Conservation (phyloP, 179 eudicot genomes). For the Kewa caespitosa region DNA sequence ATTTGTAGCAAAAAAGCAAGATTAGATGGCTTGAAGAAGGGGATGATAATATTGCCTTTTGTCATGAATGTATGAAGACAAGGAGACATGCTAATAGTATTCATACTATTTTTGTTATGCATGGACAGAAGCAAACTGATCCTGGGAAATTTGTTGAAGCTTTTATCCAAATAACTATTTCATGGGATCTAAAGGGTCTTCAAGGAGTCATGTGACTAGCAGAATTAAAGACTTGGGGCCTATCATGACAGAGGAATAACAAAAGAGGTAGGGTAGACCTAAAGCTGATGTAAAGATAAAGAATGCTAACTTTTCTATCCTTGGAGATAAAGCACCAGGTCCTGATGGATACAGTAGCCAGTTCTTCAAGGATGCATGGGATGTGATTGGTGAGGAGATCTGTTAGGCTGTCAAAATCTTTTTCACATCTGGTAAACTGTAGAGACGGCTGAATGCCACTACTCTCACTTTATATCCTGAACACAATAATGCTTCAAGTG, state of each 20-base stretch:
- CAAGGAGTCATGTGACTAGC: not conserved
- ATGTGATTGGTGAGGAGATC: not conserved
- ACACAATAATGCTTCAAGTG: no score
- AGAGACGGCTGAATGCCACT: not conserved
- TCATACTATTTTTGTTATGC: no score
- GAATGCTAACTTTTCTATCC: not conserved
- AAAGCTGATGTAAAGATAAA: not conserved
- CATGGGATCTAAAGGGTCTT: not conserved
- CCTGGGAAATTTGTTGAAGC: no score
- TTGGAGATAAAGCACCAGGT: constrained; percentile 7
- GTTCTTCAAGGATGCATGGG: constrained; percentile 6
- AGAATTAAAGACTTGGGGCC: not conserved
- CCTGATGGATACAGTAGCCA: not conserved
- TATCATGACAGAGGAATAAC: not conserved
- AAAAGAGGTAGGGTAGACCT: not conserved
- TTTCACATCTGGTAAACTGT: not conserved
- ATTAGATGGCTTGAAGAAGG: no score
- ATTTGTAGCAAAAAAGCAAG: no score
- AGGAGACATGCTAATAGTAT: no score
- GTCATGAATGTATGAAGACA: no score
- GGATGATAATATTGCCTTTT: no score
- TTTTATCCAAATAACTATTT: not conserved
- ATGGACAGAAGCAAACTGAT: no score
- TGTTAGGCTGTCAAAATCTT: not conserved
- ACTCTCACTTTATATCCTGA: not conserved